Evolutionary conservation across 1,139 yeast species (phyloP), one percentile per base, ranked within the genome.

Genomic region (Kodamaea sp.): DNA sequence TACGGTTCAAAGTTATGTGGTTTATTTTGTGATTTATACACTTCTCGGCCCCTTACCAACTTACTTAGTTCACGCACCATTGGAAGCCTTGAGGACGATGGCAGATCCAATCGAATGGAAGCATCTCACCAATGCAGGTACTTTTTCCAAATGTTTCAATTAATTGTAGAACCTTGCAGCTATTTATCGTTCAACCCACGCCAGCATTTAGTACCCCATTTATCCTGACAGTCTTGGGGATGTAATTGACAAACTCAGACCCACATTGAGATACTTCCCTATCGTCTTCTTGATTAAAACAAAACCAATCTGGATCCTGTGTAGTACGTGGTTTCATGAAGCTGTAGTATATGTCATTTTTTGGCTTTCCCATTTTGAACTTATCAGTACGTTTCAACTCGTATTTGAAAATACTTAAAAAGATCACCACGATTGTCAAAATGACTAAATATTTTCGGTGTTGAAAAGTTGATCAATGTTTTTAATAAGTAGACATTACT

Each of bases 21-120:
- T 15, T 15, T 15, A 15, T 15, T 15, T 15, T 15, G 20, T 15
- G 20, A 15, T 15, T 15, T 15, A 15, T 15, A 15, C 4, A 15
- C 20, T 3, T 15, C 3, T 15, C 20, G n/a, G n/a, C n/a, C n/a
- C n/a, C 20, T 3, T 15, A 15, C 20, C 20, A 15, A 3, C 10
- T 33, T 45, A 41, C 27, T 36, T 39, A n/a, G 33, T 48, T 36
- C 51, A 49, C 11, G 51, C 48, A 23, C 51, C 53, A 9, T 43
- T 42, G 23, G 37, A 32, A 30, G 39, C 44, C 23, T 40, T 40
- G 33, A 45, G 45, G 12, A 31, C 22, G 12, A 15, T 20, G 15
- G 49, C 49, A 28, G 31, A 37, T 22, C 35, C 28, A 33, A 49
- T 39, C 24, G 31, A 27, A 36, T 46, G 44, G 46, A 32, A 49